These are phyloP conservation scores for Pholiota microspora DNA, from an alignment of 768 basidiomycete genomes.

Conservation along the genomic window DNA sequence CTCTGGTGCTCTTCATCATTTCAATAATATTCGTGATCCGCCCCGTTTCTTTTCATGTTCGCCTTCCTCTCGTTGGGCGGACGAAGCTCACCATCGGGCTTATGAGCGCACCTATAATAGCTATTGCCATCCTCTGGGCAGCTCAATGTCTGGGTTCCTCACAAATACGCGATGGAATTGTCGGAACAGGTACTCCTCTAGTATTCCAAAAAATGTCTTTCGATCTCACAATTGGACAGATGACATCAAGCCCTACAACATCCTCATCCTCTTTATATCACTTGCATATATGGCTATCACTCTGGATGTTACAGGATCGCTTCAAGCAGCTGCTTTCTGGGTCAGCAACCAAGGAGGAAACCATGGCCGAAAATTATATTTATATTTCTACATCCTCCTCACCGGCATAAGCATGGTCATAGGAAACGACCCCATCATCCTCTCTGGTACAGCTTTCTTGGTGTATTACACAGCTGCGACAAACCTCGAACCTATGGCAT, in stretches of 20 bases:
- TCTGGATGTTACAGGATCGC: conserved; percentile 83
- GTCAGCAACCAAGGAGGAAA: conserved; percentile 78
- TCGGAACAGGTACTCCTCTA: conserved; percentile 34
- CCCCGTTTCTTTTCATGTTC: conserved; percentile 43
- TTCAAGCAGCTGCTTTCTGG: conserved; percentile 86
- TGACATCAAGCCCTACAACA: conserved; percentile 87
- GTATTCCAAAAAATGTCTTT: background rate
- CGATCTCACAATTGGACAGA: conserved; percentile 30
- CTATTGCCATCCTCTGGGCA: conserved; percentile 57
- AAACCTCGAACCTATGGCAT: conserved; percentile 52
- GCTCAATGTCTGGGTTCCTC: conserved; percentile 48
- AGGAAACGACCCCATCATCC: conserved; percentile 94
- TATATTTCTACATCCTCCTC: conserved; percentile 84
- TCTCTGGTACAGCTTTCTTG: conserved; percentile 88
- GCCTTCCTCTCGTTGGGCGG: conserved; percentile 27
- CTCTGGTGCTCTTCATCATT: conserved; percentile 50
- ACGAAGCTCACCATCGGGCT: conserved; percentile 43
- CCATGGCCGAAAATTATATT: conserved; percentile 69
- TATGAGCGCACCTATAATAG: conserved; percentile 51
- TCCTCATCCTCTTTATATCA: conserved; percentile 89
- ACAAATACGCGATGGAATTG: conserved; percentile 74
- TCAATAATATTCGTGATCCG: conserved; percentile 55
- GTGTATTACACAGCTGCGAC: conserved; percentile 82
- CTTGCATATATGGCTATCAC: conserved; percentile 93
- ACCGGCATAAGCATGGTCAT: conserved; percentile 72